phyloP scores from a whole-genome alignment of 2,329 filamentous ascomycete genomes.

The Hypocreales sp. region DNA sequence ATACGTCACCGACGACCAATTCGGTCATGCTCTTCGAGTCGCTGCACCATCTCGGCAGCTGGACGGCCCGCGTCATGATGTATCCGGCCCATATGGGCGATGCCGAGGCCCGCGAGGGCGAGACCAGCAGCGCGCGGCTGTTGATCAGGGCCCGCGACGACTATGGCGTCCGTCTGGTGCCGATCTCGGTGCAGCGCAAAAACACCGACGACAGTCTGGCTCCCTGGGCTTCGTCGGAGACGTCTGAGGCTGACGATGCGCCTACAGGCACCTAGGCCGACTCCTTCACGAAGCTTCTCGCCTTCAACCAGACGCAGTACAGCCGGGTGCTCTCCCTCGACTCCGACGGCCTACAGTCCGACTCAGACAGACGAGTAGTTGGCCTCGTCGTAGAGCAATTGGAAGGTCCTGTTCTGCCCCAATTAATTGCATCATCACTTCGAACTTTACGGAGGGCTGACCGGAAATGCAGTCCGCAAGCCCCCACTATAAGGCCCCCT shows the following conservation, averaged over 20 bases:
- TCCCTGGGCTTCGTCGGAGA: background rate
- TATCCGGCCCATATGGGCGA: slow-evolving; percentile 24
- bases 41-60: slow-evolving; percentile 23
- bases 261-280: slow-evolving; percentile 43
- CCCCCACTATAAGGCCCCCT: too few relatives aligned
- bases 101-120: slow-evolving; percentile 12
- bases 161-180: slow-evolving; percentile 27
- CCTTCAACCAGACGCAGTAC: slow-evolving; percentile 52
- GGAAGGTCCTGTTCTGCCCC: too few relatives aligned
- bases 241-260: background rate
- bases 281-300: slow-evolving; percentile 51
- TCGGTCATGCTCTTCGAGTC: slow-evolving; percentile 34
- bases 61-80: slow-evolving; percentile 28
- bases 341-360: slow-evolving; percentile 50
- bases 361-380: too few relatives aligned
- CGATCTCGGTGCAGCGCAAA: slow-evolving; percentile 23
- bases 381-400: too few relatives aligned
- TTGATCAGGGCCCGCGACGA: slow-evolving; percentile 25
- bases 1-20: slow-evolving; percentile 31
- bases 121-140: slow-evolving; percentile 15
- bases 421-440: too few relatives aligned
- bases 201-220: slow-evolving; percentile 13
- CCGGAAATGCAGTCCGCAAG: too few relatives aligned
- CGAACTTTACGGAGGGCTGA: too few relatives aligned
- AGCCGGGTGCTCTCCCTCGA: slow-evolving; percentile 31